phyloP scores from a whole-genome alignment of 495 filamentous ascomycete genomes.

The Penicillium salamii region DNA sequence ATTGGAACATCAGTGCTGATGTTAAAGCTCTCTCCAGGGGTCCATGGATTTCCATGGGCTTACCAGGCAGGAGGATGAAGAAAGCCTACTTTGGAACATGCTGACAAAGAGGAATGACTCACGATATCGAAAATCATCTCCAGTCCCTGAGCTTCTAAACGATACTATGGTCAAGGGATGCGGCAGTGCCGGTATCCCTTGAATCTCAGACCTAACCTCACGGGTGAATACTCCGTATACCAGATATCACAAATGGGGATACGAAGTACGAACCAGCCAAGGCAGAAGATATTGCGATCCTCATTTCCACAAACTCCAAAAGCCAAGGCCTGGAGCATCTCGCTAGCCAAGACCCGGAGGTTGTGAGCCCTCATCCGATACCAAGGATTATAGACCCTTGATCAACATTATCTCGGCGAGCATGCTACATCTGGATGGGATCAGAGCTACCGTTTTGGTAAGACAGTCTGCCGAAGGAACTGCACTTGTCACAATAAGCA shows the following conservation, averaged over 20 bases:
- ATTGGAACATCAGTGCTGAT: too few relatives aligned
- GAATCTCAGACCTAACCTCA: background rate
- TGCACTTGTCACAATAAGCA: background rate
- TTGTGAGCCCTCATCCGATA: background rate
- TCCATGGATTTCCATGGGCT: too few relatives aligned
- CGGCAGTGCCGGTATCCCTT: constrained; percentile 1
- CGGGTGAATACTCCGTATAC: background rate
- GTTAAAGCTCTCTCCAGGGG: too few relatives aligned
- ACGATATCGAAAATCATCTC: too few relatives aligned
- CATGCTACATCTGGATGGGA: background rate
- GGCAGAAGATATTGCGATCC: constrained; percentile 2
- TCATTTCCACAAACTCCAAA: background rate
- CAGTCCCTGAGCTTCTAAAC: too few relatives aligned
- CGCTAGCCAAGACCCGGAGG: background rate
- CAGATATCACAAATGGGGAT: background rate
- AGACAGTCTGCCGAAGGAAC: background rate
- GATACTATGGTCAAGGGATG: background rate
- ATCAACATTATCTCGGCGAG: background rate
- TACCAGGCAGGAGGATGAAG: too few relatives aligned
- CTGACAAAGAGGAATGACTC: too few relatives aligned
- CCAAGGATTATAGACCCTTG: background rate
- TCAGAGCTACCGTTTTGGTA: background rate
- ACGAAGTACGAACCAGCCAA: background rate
- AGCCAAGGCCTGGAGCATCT: background rate
- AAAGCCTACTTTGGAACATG: too few relatives aligned